Conservation (phyloP, 2,329 filamentous ascomycete genomes). For the Mollisiaceae sp. region DNA sequence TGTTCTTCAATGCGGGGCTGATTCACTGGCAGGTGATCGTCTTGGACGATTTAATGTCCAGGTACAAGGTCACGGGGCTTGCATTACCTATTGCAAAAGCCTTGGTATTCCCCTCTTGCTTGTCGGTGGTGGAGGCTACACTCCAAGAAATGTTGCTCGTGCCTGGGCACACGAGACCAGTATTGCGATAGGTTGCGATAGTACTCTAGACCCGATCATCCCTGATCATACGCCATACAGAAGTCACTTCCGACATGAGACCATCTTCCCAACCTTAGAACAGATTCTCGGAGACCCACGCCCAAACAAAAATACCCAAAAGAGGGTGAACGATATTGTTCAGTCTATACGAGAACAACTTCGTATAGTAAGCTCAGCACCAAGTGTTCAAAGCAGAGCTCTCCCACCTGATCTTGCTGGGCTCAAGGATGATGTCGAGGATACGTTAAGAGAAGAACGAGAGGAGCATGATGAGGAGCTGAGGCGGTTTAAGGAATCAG, state of each 20-base stretch:
- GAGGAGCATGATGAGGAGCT: conserved; percentile 62
- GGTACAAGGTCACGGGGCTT: conserved; percentile 90
- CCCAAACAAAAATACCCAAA: conserved; percentile 77
- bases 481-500: conserved; percentile 61
- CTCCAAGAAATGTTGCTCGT: conserved; percentile 91
- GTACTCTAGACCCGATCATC: conserved; percentile 73
- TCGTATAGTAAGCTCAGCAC: conserved; percentile 81
- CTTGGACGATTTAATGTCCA: conserved; percentile 96
- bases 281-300: conserved; percentile 69
- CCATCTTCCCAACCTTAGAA: conserved; percentile 85
- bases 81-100: conserved; percentile 86
- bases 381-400: conserved; percentile 82
- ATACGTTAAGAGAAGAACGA: conserved; percentile 66
- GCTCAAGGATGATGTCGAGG: conserved; percentile 72
- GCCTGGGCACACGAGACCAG: conserved; percentile 97
- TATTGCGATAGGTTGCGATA: conserved; percentile 78
- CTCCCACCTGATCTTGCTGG: conserved; percentile 78
- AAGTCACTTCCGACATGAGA: conserved; percentile 86
- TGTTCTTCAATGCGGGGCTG: conserved; percentile 93
- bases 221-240: conserved; percentile 84
- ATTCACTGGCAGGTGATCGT: conserved; percentile 90
- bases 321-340: conserved; percentile 77
- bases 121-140: conserved; percentile 95
- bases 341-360: conserved; percentile 84
- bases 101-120: conserved; percentile 83